Percentiles rank a stretch among this genome's conserved stretches.
These are phyloP conservation scores for Millerago galiae DNA, from an alignment of 805 yeast species.

Conservation along the genomic window DNA sequence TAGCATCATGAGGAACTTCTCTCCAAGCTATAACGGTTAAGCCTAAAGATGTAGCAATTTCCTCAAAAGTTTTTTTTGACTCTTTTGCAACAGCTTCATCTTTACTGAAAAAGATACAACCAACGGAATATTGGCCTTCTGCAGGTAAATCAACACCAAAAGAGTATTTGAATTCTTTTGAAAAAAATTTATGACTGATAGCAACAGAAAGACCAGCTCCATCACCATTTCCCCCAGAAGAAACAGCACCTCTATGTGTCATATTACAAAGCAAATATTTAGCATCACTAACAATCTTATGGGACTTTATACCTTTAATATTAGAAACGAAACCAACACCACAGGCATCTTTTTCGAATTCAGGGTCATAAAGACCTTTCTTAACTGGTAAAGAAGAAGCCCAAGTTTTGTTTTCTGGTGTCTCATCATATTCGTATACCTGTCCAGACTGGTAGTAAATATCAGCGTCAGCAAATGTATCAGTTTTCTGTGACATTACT, in stretches of 20 bases:
- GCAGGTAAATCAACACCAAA: conserved; percentile 65
- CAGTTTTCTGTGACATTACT: conserved; percentile 2
- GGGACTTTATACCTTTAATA: conserved; percentile 81
- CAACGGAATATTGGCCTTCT: conserved; percentile 87
- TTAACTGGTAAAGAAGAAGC: conserved; percentile 81
- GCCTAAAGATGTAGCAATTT: conserved; percentile 69
- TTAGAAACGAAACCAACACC: conserved; percentile 98
- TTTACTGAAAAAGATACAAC: conserved; percentile 89
- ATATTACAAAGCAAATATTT: conserved; percentile 83
- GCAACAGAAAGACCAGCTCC: conserved; percentile 97
- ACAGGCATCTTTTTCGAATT: conserved; percentile 92
- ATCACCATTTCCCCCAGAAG: conserved; percentile 95
- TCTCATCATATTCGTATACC: conserved; percentile 54
- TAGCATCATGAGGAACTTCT: conserved; percentile 88
- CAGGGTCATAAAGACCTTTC: conserved; percentile 92
- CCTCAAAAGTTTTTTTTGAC: conserved; percentile 73
- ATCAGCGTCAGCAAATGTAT: conserved; percentile 10
- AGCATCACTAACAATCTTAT: conserved; percentile 91
- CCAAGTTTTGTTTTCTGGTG: conserved; percentile 81
- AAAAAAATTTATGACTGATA: conserved; percentile 83
- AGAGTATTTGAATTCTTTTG: conserved; percentile 73
- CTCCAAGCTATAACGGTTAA: conserved; percentile 92
- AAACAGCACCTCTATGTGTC: conserved; percentile 99
- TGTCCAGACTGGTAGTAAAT: conserved; percentile 11
- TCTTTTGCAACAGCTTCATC: conserved; percentile 62